A percentile compares a stretch with the other conserved stretches of the same genome.
Conservation (phyloP, 305 asterid genomes). For the Ruellia speciosa region DNA sequence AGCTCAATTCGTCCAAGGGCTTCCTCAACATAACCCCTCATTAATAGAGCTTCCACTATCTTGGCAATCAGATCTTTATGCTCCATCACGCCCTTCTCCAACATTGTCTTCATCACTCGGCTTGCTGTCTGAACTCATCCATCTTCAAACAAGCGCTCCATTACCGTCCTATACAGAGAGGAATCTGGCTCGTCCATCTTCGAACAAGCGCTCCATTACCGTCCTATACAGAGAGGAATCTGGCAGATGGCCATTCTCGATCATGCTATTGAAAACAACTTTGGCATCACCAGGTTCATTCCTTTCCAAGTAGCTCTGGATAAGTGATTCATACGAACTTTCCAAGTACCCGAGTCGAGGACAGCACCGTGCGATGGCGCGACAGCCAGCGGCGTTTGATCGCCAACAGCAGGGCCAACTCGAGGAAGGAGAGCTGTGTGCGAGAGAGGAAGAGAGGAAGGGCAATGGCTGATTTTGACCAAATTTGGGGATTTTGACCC, state of each 20-base stretch:
- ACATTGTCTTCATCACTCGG: conserved; percentile 81
- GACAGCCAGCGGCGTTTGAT: too few species aligned
- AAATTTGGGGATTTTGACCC: too few species aligned
- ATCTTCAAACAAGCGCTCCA: conserved; percentile 76
- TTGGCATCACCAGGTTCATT: conserved; percentile 77
- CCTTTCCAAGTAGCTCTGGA: conserved; percentile 55
- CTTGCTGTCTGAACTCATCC: conserved; percentile 91
- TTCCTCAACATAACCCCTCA: conserved; percentile 93
- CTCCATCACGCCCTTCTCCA: conserved; percentile 71
- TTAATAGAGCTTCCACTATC: conserved; percentile 62
- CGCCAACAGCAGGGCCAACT: too few species aligned
- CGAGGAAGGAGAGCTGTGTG: too few species aligned
- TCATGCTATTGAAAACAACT: conserved; percentile 68
- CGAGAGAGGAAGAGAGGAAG: too few species aligned
- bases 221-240: conserved; percentile 60
- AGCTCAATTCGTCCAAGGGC: conserved; percentile 78
- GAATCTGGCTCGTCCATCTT: conserved; percentile 87
- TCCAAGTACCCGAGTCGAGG: too few species aligned
- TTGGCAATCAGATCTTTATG: conserved; percentile 57
- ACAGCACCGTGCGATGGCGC: too few species aligned
- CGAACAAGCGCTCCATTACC: conserved; percentile 73
- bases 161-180: conserved; percentile 55
- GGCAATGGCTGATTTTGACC: too few species aligned
- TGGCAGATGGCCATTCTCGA: conserved; percentile 69
- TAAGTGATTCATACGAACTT: conserved; percentile 51